phyloP scores from a whole-genome alignment of 805 yeast species.

The Barnettozyma vustinii region DNA sequence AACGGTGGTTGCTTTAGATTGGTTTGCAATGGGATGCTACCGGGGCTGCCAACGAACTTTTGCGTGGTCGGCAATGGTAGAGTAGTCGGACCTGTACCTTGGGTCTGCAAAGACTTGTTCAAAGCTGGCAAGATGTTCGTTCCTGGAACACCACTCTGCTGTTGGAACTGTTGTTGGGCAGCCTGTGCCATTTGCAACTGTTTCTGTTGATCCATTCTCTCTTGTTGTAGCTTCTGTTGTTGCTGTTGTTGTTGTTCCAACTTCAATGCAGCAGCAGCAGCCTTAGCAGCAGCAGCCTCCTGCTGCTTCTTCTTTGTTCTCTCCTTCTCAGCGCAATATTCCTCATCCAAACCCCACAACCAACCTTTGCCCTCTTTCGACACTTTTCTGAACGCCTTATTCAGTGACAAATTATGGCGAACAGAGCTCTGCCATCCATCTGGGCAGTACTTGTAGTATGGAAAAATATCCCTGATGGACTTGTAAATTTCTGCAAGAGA shows the following conservation, averaged over 20 bases:
- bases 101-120: slow-evolving; percentile 3
- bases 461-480: slow-evolving; percentile 81
- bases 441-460: slow-evolving; percentile 88
- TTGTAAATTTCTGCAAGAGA: slow-evolving; percentile 80
- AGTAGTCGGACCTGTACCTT: background rate
- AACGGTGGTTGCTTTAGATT: background rate
- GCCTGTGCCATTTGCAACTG: slow-evolving; percentile 21
- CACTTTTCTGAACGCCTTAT: slow-evolving; percentile 77
- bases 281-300: slow-evolving; percentile 56
- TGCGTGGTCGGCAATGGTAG: slow-evolving; percentile 2
- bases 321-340: slow-evolving; percentile 77
- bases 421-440: slow-evolving; percentile 98
- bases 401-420: slow-evolving; percentile 80
- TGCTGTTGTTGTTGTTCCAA: slow-evolving; percentile 46
- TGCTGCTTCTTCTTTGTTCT: slow-evolving; percentile 61
- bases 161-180: slow-evolving; percentile 13
- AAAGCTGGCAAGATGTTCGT: slow-evolving; percentile 1
- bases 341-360: slow-evolving; percentile 91
- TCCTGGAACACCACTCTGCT: slow-evolving; percentile 2
- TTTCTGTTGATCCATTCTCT: slow-evolving; percentile 23
- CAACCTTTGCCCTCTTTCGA: slow-evolving; percentile 90
- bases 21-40: slow-evolving; percentile 3
- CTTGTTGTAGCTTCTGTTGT: slow-evolving; percentile 26
- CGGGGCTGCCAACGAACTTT: background rate
- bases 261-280: slow-evolving; percentile 48